phyloP scores from a whole-genome alignment of 257 asterid species.

The Solanum arcanum region DNA sequence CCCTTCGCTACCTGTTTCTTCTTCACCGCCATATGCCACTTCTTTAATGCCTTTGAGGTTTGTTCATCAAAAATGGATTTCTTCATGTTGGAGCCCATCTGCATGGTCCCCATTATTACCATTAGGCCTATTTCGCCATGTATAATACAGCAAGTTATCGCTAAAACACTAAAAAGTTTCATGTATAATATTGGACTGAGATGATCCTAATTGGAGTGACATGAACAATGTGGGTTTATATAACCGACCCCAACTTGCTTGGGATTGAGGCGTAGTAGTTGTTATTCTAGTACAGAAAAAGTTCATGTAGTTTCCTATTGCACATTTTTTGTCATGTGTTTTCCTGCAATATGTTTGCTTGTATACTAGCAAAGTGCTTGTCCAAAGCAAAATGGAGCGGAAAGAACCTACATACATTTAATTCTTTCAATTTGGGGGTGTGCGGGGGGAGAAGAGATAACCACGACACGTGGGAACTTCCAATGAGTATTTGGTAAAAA shows the following conservation, averaged over 20 bases:
- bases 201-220: background rate
- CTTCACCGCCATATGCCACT: slow-evolving; percentile 87
- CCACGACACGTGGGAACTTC: background rate
- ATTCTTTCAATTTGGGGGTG: background rate
- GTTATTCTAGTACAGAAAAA: background rate
- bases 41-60: slow-evolving; percentile 80
- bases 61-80: slow-evolving; percentile 83
- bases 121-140: background rate
- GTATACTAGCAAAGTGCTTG: background rate
- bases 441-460: background rate
- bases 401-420: background rate
- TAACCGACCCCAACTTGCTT: background rate
- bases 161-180: background rate
- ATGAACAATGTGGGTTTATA: background rate
- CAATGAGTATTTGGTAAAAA: background rate
- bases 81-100: slow-evolving; percentile 90
- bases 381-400: background rate
- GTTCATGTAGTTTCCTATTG: background rate
- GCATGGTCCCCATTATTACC: background rate
- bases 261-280: background rate
- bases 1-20: slow-evolving; percentile 44
- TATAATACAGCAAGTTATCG: background rate
- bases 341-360: background rate
- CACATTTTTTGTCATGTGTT: background rate
- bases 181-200: background rate